Evolutionary conservation across 495 filamentous ascomycete species (phyloP).

Genomic region (Aspergillus mulundensis): DNA sequence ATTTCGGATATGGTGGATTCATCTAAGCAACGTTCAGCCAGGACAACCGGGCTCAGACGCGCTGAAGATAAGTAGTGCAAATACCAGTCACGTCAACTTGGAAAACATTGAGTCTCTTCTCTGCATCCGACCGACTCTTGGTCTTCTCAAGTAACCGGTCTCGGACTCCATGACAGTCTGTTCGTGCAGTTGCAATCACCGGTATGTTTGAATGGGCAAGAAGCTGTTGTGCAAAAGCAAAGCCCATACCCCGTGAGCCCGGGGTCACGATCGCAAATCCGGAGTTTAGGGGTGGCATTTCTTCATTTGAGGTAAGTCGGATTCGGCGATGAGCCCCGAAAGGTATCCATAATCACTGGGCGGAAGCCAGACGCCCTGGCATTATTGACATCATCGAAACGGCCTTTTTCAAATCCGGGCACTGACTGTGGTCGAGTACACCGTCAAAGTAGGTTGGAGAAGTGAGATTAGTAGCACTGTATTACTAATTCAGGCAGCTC

Average conservation of each 20-base stretch:
- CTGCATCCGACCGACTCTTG: constrained; percentile 24
- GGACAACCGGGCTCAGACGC: neutral
- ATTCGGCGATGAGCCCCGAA: too few species aligned
- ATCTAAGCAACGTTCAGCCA: constrained; percentile 24
- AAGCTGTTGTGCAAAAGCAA: constrained; percentile 64
- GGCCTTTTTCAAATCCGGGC: too few species aligned
- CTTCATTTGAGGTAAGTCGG: too few species aligned
- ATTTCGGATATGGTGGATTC: constrained; percentile 39
- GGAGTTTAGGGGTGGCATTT: constrained; percentile 12
- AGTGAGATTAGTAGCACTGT: too few species aligned
- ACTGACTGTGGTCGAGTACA: too few species aligned
- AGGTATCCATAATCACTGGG: too few species aligned
- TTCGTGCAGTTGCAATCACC: constrained; percentile 68
- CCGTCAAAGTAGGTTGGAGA: too few species aligned
- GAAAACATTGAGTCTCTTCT: constrained; percentile 51
- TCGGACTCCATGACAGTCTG: constrained; percentile 48
- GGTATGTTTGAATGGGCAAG: constrained; percentile 61
- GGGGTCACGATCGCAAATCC: constrained; percentile 46
- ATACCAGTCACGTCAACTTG: constrained; percentile 58
- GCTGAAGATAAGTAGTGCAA: neutral
- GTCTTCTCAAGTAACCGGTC: constrained; percentile 51
- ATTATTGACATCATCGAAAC: too few species aligned
- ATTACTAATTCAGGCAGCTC: too few species aligned
- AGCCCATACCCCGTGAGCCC: constrained; percentile 70
- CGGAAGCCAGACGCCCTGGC: too few species aligned